These are phyloP conservation scores for Salix udensis DNA, from an alignment of 345 rosid genomes.

Conservation along the genomic window DNA sequence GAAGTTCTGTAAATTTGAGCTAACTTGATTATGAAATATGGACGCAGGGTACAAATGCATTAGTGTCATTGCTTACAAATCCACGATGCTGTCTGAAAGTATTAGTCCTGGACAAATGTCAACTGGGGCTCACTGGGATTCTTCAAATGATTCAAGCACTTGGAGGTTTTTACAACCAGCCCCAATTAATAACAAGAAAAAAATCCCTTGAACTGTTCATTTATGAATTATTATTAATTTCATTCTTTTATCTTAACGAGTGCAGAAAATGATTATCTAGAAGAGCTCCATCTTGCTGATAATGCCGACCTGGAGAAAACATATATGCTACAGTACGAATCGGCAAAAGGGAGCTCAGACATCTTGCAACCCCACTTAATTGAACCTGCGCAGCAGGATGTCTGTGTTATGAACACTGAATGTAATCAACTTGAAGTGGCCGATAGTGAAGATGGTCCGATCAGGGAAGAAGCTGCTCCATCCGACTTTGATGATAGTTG, in stretches of 20 bases:
- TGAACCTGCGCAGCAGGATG: constrained; percentile 14
- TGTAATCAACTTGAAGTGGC: constrained; percentile 64
- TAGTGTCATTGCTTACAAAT: constrained; percentile 54
- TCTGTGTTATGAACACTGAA: constrained; percentile 37
- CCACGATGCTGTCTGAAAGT: constrained; percentile 59
- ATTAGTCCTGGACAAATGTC: constrained; percentile 64
- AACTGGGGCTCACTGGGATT: constrained; percentile 62
- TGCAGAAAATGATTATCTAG: constrained; percentile 60
- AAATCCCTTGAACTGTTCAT: not conserved
- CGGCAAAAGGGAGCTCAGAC: constrained; percentile 22
- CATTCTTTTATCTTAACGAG: not conserved
- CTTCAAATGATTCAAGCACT: constrained; percentile 66
- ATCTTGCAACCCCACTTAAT: constrained; percentile 15
- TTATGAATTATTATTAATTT: not conserved
- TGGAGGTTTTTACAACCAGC: constrained; percentile 43
- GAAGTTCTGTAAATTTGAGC: not conserved
- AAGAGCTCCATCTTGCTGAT: constrained; percentile 72
- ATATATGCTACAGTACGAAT: constrained; percentile 9
- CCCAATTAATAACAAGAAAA: not conserved
- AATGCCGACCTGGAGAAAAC: constrained; percentile 39
- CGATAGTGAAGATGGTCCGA: constrained; percentile 72
- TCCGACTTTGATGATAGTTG: constrained; percentile 41
- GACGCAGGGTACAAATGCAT: constrained; percentile 59
- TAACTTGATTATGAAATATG: constrained; percentile 19
- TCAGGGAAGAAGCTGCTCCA: constrained; percentile 28